Base-by-base conservation (phyloP, 202 grass and related monocot genomes). In the Hordeum pubiflorum region DNA sequence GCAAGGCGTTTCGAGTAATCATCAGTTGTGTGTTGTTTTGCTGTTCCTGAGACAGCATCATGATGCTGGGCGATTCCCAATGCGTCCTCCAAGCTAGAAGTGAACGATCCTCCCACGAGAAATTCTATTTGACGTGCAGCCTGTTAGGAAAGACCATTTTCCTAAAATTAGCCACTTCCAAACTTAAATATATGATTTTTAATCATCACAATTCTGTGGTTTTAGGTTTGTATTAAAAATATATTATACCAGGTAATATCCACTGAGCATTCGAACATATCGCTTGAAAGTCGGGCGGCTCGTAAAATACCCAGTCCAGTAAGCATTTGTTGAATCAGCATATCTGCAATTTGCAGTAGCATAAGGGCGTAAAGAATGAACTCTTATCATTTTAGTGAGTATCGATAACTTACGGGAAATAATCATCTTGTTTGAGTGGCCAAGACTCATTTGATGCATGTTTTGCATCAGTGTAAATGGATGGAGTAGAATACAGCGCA, bases 281-380 rank as follows among this genome's bases (percentile, higher is more conserved):
- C 83, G 65, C 78, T 97, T 97, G 63, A 97, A 97, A 70, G 87
- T 84, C 33, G 94, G 91, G 10, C 91, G 87, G 81, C 91, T 97
- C 36, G 91, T 94, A 83, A 94, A 97, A 63, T 92, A 97, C 52
- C 94, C 94, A 65, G 94, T 97, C 94, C 94, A 94, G 79, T 97
- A 97, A 73, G 94, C 91, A 90, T 97, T 97, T 60, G 67, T 1
- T 69, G 87, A 69, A 81, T 97, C 91, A 85, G 94, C 91, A 91
- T 97, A 97, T 62, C 94, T 97, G 59, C 24, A 75, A 69, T 81
- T 79, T 78, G 36, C 66, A 69, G 56, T 41, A 72, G 64, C 83
- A 63, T 46, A 63, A 86, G 43, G 56, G 11, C 18, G 56, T 33
- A 78, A 75, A 78, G 38, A 74, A 74, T 69, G 76, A 55, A 50